Base-by-base conservation (phyloP, 75 land plant genomes). In the Selaginella tamariscina region DNA sequence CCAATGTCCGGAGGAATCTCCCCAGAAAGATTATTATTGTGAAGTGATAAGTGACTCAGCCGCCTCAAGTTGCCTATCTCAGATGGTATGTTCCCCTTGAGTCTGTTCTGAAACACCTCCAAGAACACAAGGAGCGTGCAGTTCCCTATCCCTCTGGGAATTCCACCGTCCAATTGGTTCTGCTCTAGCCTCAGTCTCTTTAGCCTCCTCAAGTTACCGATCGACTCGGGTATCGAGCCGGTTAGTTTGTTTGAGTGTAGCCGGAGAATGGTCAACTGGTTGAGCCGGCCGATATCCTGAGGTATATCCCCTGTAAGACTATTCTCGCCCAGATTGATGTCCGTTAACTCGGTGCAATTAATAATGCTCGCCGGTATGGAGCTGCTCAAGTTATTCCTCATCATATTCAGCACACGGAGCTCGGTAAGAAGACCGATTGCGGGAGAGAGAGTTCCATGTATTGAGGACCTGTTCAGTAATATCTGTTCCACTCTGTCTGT, bases 61-160 rank as follows among this genome's bases (percentile, higher is more conserved):
- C 49, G 49, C 49, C 15, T 5, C 11, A 39, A 15, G 1, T 15
- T 28, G 31, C 32, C 32, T 1, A 70, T 22, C 18, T 5, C 29
- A 31, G 72, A 1, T 2, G 72, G 72, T 29, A 70, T 59, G 9
- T 2, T 13, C 2, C 72, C 72, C 33, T 9, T 31, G 26, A 70
- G 44, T 1, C 20, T 2, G 66, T 70, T 70, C 24, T 30, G 2
- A 56, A 5, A 39, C 5, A 39, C 49, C 15, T 39, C 11, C 11
- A 39, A 39, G 49, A 39, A 39, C 49, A 15, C 15, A 15, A 39
- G 49, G 11, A 15, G 15, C 49, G 49, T 5, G 49, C 49, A 39
- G 49, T 39, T 39, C 49, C 49, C 49, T 5, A 39, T 39, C 49
- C 15, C 49, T 5, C 49, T 39, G 49, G 49, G 49, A 15, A 39